Base-by-base conservation (phyloP, 2,329 filamentous ascomycete species). In the Nemania bipapillata region DNA sequence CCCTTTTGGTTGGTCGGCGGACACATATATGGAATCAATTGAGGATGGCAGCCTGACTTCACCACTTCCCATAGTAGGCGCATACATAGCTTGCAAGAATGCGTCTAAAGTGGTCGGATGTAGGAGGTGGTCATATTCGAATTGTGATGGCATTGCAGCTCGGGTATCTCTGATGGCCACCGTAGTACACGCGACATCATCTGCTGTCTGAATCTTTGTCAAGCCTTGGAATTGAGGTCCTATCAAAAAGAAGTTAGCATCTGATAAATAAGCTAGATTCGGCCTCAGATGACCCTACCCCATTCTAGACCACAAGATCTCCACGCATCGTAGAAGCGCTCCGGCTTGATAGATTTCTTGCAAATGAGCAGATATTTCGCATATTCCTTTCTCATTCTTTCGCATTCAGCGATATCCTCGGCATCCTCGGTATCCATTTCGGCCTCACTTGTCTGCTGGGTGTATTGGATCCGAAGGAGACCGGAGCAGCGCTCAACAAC, bases 171-270 rank as follows among this genome's bases (percentile, higher is more conserved):
- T 45, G 37, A 58, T 47, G 26, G 35, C 24, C 20, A 56, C 55
- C 32, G 40, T 58, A 30, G 37, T 32, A 20, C 53, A 56, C 4
- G 53, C 53, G 17, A 24, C 53, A 15, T 40, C 22, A 7, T 40
- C 32, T 11, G 53, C 35, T 26, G 35, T 40, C 9, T 15, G 53
- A 24, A 56, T 56, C 11, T 40, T 42, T 17, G 53, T 56, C 20
- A 56, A 35, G 32, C 53, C 20, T 40, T 56, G 53, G n/a, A 56
- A 40, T 42, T 56, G 53, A n/a, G 53, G 53, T 26, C 53, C 53
- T 56, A n/a, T 56, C n/a, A 7, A 8, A 56, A 26, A 26, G 53
- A 1, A 20, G 17, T 40, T 56, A 56, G 53, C 53, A 40, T 42
- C 8, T 40, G 32, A 42, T 26, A n/a, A 42, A 40, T 15, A 24